phyloP scores from a whole-genome alignment of 192 early-diverging fungal species.

The Radiomyces spectabilis region DNA sequence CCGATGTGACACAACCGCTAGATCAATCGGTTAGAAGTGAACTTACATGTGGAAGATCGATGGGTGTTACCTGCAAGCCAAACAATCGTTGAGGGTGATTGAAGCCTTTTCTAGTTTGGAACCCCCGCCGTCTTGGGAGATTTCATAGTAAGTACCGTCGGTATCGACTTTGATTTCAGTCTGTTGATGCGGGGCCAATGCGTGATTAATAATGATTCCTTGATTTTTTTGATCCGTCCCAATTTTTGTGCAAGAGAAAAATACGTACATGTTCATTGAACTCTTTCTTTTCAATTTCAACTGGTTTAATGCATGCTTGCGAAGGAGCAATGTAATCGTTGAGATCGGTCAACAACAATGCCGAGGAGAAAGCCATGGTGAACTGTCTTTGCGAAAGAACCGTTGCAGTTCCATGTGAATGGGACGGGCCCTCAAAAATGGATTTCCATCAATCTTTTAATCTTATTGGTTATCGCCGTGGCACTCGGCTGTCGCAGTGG shows the following conservation, averaged over 20 bases:
- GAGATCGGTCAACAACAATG: slow-evolving; percentile 84
- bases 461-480: no score
- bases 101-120: slow-evolving; percentile 78
- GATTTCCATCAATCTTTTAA: no score
- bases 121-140: slow-evolving; percentile 75
- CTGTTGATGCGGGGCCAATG: no score
- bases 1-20: slow-evolving; percentile 96
- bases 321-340: slow-evolving; percentile 97
- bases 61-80: slow-evolving; percentile 80
- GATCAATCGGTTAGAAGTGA: slow-evolving; percentile 3
- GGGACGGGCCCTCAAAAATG: no score
- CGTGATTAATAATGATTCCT: neutral
- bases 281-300: slow-evolving; percentile 73
- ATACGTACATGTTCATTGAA: no score
- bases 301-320: slow-evolving; percentile 96
- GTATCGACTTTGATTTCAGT: slow-evolving; percentile 67
- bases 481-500: no score
- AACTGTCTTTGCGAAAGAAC: no score
- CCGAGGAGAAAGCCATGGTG: slow-evolving; percentile 85
- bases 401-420: no score
- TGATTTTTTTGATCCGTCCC: no score
- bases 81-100: slow-evolving; percentile 92
- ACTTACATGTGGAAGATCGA: neutral
- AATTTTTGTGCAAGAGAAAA: no score
- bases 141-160: slow-evolving; percentile 85